These are phyloP conservation scores for Apostasia shenzhenica DNA, from an alignment of 106 monocot genomes.

Conservation along the genomic window DNA sequence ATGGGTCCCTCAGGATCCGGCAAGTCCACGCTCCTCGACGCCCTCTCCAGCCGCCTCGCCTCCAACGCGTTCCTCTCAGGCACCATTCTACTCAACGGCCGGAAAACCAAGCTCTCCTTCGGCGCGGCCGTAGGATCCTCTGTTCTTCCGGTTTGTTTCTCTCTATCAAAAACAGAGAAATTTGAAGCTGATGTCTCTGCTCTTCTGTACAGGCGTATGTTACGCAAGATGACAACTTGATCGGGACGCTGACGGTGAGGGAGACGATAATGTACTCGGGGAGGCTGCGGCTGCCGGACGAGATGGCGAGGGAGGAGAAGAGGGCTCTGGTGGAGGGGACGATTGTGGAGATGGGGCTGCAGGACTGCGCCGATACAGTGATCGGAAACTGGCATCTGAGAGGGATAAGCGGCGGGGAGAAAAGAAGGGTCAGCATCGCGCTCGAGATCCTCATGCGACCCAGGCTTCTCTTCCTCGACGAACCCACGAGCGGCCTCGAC, in stretches of 20 bases:
- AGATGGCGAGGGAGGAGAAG: constrained; percentile 67
- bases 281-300: constrained; percentile 58
- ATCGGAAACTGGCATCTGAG: constrained; percentile 81
- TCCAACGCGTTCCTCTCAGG: constrained; percentile 66
- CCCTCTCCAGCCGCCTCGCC: constrained; percentile 52
- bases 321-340: constrained; percentile 65
- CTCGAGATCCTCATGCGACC: constrained; percentile 96
- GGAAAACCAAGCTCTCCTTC: constrained; percentile 66
- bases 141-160: not conserved
- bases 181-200: not conserved
- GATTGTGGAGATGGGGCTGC: constrained; percentile 78
- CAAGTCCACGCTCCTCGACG: constrained; percentile 70
- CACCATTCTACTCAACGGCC: constrained; percentile 48
- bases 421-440: constrained; percentile 91
- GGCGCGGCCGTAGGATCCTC: constrained; percentile 47
- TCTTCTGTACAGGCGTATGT: constrained; percentile 55
- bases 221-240: constrained; percentile 84
- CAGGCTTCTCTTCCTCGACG: constrained; percentile 90
- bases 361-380: constrained; percentile 68
- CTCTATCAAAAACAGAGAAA: not conserved
- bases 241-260: constrained; percentile 77
- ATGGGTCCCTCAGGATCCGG: constrained; percentile 88
- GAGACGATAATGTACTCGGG: constrained; percentile 84
- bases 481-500: constrained; percentile 96
- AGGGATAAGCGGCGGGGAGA: constrained; percentile 93